Base-by-base conservation (phyloP, 257 asterid genomes). In the Solanum clarkiae region DNA sequence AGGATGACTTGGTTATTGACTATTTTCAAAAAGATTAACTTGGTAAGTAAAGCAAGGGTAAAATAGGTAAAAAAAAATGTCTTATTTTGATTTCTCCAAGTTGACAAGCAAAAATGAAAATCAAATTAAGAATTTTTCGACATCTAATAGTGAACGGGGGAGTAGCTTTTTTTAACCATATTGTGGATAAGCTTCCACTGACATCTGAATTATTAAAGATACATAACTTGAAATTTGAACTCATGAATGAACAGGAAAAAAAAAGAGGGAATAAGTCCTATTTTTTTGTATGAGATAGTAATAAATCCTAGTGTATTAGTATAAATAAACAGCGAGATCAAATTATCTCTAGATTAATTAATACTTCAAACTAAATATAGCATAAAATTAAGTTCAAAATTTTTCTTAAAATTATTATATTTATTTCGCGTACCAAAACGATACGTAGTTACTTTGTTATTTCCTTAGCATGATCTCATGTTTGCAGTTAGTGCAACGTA, bases 371-470 rank as follows among this genome's bases (percentile, higher is more conserved):
- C 8, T 12, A 22, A 62, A 2, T 24, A 62, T 62, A 4, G 9
- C 22, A 22, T 62, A 62, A 62, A 1, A 16, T 62, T 60, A 62
- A 22, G 11, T 22, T 3, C 4, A 62, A 60, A 0, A 3, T 22
- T 10, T 12, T 22, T 24, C 0, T 5, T 1, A 0, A 24, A 5
- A 62, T 6, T 62, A 62, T 62, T 6, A 22, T 62, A 0, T 0
- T 62, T 62, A 62, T 62, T 9, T 8, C 14, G 12, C 54, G 9
- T 49, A 49, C 4, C 29, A 29, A 29, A 29, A 29, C 2, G 29
- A 29, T 29, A 29, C 29, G 29, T 14, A 49, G 4, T 11, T 10
- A 49, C 54, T 60, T n/a, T 60, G 11, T 8, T n/a, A 69, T 40
- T 42, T 29, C 15, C 12, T 13, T 69, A 32, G 75, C 15, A 32